Evolutionary conservation across 805 yeast species (phyloP), one percentile per base, ranked within the genome.

Genomic region (Yarrowia divulgata): DNA sequence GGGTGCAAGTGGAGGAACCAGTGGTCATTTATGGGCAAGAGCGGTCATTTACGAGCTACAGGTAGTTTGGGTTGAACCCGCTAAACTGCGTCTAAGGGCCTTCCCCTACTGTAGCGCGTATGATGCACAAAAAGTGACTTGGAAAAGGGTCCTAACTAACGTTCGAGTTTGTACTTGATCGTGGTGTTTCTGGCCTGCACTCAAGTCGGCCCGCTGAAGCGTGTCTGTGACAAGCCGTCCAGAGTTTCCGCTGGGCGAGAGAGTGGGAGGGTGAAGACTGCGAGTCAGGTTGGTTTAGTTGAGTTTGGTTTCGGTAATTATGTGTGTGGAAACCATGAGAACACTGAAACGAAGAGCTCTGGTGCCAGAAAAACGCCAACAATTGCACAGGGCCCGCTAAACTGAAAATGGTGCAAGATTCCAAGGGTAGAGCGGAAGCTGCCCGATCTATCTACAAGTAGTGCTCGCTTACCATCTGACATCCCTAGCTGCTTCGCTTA

Each of bases 391-490:
- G 14, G 14, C 3, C 43, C 3, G 18, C 43, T 40, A 40, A 40
- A 40, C 4, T 40, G 18, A 3, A 40, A 40, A 40, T 18, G n/a
- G n/a, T 16, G 3, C 16, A 14, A 2, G 1, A 3, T 3, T 2
- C 40, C 40, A 8, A 37, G 10, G 14, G 14, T 2, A 10, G 8
- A 8, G n/a, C 40, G 14, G 14, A 37, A 37, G 14, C 40, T 37
- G 10, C 40, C 14, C 40, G 40, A 37, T 16, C 43, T 18, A 16
- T 13, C 43, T 42, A 42, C 10, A n/a, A n/a, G n/a, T n/a, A n/a
- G n/a, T 42, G n/a, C 40, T 52, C 58, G 58, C 58, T 52, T 52
- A 52, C 58, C 39, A 50, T 34, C n/a, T 13, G 48, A 23, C 4
- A n/a, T 42, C 19, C 19, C 16, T 46, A 32, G 49, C 23, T 32